Conservation (phyloP, 768 basidiomycete species). For the Saitozyma sp. region DNA sequence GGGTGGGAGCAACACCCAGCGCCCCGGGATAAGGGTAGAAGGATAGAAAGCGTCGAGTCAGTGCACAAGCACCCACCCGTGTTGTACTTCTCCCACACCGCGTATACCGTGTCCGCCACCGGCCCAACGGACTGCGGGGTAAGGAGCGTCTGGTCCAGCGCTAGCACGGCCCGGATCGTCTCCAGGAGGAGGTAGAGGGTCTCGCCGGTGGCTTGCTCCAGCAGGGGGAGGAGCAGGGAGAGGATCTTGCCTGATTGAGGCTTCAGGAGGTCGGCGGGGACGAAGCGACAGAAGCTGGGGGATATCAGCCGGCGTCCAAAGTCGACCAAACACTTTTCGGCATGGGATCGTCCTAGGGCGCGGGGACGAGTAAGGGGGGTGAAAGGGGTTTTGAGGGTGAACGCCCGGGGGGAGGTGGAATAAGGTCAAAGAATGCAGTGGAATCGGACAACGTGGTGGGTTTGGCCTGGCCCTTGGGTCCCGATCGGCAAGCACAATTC, state of each 20-base stretch:
- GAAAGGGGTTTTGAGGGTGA: too few relatives aligned
- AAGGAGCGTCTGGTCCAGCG: slow-evolving; percentile 63
- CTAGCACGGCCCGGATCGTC: slow-evolving; percentile 74
- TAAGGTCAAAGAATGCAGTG: too few relatives aligned
- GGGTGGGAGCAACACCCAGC: too few relatives aligned
- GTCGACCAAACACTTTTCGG: too few relatives aligned
- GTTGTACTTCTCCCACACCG: slow-evolving; percentile 82
- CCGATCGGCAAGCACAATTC: neutral
- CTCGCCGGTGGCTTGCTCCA: slow-evolving; percentile 77
- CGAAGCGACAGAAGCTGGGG: slow-evolving; percentile 56
- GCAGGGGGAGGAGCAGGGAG: slow-evolving; percentile 77
- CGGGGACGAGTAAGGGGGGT: too few relatives aligned
- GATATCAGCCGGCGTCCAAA: neutral
- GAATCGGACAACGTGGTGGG: neutral
- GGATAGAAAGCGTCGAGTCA: neutral
- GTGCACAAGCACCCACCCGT: slow-evolving; percentile 61
- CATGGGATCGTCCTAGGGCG: too few relatives aligned
- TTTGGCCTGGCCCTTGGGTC: slow-evolving; percentile 1
- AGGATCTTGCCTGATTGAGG: slow-evolving; percentile 73
- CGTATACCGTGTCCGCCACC: slow-evolving; percentile 67
- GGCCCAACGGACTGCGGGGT: slow-evolving; percentile 62
- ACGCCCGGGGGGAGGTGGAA: too few relatives aligned
- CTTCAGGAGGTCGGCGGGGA: slow-evolving; percentile 62
- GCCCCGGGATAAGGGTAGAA: neutral
- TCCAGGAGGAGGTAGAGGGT: slow-evolving; percentile 85